Conservation (phyloP, 192 early-diverging fungal species). For the Obelidium mucronatum region DNA sequence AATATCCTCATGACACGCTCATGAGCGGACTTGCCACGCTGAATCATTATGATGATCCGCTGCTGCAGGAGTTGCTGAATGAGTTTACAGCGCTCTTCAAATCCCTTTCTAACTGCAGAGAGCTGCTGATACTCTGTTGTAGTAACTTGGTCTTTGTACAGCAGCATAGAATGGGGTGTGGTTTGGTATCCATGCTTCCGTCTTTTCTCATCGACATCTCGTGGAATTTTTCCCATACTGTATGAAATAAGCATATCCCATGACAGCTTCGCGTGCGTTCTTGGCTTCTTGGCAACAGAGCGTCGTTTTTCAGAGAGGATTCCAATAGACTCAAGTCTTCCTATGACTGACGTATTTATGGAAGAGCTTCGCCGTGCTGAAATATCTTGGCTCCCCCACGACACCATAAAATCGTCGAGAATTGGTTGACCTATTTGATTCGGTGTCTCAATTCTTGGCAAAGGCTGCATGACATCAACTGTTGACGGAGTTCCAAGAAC, state of each 20-base stretch:
- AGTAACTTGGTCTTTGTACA: not conserved
- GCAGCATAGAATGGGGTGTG: not conserved
- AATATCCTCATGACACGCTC: not conserved
- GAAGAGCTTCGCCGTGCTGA: too few relatives aligned
- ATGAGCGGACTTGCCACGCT: not conserved
- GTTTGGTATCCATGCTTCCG: not conserved
- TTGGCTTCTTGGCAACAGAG: too few relatives aligned
- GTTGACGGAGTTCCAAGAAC: too few relatives aligned
- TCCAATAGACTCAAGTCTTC: too few relatives aligned
- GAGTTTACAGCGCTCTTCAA: not conserved
- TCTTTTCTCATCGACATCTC: not conserved
- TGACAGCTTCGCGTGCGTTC: not conserved
- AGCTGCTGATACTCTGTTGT: not conserved
- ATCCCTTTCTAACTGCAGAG: too few relatives aligned
- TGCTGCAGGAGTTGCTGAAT: not conserved
- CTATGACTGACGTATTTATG: too few relatives aligned
- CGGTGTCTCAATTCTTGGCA: too few relatives aligned
- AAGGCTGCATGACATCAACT: too few relatives aligned
- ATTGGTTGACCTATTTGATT: too few relatives aligned
- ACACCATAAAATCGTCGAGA: too few relatives aligned
- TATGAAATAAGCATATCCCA: slow-evolving; percentile 5
- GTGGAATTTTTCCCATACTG: not conserved
- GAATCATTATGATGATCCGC: not conserved
- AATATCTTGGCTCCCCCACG: too few relatives aligned
- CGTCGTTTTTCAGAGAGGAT: too few relatives aligned